Evolutionary conservation across 495 filamentous ascomycete genomes (phyloP), one percentile per base, ranked within the genome.

Genomic region (Xylaria nigripes): DNA sequence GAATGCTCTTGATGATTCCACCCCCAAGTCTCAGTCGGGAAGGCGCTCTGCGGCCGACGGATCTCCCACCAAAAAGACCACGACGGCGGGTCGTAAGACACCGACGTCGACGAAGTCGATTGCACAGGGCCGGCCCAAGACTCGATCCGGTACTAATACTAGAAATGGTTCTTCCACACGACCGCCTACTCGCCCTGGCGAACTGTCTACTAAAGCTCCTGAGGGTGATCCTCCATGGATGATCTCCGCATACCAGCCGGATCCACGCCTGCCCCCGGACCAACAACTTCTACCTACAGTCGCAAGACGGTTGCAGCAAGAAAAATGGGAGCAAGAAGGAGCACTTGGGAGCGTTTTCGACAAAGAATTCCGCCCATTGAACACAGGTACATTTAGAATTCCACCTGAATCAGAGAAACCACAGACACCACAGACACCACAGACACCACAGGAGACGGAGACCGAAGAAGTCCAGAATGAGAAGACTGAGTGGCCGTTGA

Each of bases 151-250:
- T 45, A 62, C 74, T 45, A 69, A 70, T 59, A 67, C 71, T 76
- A 74, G 69, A 66, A 74, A 72, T 76, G 80, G 72, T 69, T 63
- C 64, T 76, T 75, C 69, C 76, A 75, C 70, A 66, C 76, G 66
- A 76, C 81, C 68, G 64, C 72, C 64, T 51, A 83, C 74, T 13
- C 68, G 76, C 27, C 77, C 73, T 19, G 74, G 77, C 41, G 75
- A 81, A 51, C 61, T 80, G 34, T 72, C 75, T 15, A 60, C 61
- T 40, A 48, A 61, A n/a, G 57, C 55, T 23, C 92, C 90, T 12
- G 94, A 97, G 72, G 94, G 93, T 15, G 92, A 96, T 48, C 86
- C 93, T 7, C 94, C 94, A 34, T 97, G 94, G 93, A 81, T 96
- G 69, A 83, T 90, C 16, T 85, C 85, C 0, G 93, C 94, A 74